Evolutionary conservation across 257 asterid genomes (phyloP).

Genomic region (Nicotiana paniculata): DNA sequence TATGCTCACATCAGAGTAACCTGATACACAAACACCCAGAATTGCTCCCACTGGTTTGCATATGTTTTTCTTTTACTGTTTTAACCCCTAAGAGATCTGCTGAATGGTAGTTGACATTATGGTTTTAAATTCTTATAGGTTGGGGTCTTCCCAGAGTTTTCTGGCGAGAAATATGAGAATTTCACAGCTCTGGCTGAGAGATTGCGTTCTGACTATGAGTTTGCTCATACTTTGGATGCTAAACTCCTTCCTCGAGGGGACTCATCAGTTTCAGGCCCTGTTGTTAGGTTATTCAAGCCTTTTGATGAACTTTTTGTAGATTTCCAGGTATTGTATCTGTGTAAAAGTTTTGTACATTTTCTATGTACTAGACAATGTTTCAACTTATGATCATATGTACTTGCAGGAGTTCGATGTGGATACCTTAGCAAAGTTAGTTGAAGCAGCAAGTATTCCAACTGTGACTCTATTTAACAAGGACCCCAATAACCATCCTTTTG

Average conservation of each 20-base stretch:
- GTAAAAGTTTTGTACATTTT: neutral
- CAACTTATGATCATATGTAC: slow-evolving; percentile 10
- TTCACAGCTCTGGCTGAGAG: slow-evolving; percentile 77
- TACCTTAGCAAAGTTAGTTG: slow-evolving; percentile 64
- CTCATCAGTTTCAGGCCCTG: slow-evolving; percentile 63
- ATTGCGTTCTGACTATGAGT: slow-evolving; percentile 76
- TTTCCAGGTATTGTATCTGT: slow-evolving; percentile 41
- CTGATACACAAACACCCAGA: neutral
- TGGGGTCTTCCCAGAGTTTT: slow-evolving; percentile 81
- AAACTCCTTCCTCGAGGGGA: slow-evolving; percentile 86
- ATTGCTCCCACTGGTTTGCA: neutral
- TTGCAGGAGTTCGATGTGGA: slow-evolving; percentile 83
- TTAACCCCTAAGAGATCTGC: neutral
- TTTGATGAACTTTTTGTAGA: slow-evolving; percentile 87
- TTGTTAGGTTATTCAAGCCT: slow-evolving; percentile 83
- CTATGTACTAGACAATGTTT: slow-evolving; percentile 6
- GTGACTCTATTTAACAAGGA: slow-evolving; percentile 79
- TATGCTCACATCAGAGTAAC: neutral
- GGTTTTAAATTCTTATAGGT: slow-evolving; percentile 38
- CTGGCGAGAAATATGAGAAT: slow-evolving; percentile 84
- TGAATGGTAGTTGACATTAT: neutral
- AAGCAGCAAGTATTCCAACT: slow-evolving; percentile 67
- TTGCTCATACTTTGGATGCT: slow-evolving; percentile 64
- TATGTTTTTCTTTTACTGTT: neutral
- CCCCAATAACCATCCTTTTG: slow-evolving; percentile 71